Conservation (phyloP, 345 rosid genomes). For the Eucalyptus erythrocorys region DNA sequence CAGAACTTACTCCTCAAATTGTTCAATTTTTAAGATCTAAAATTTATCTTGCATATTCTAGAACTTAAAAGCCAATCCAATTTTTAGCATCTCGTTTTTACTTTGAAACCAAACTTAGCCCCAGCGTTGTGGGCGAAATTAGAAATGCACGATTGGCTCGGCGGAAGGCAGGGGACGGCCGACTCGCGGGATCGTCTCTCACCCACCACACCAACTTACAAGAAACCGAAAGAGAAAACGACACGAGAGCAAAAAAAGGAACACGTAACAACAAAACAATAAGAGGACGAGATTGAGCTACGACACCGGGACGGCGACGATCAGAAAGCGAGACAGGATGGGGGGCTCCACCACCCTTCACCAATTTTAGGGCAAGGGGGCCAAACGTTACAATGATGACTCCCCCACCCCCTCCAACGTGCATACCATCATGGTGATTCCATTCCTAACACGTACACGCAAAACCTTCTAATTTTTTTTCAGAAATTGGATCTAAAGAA, state of each 20-base stretch:
- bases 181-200: not conserved
- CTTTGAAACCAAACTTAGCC: not conserved
- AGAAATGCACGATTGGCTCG: not conserved
- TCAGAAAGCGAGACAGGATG: not conserved
- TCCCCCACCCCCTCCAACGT: not conserved
- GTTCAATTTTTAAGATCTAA: no score
- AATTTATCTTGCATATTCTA: no score
- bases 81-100: no score
- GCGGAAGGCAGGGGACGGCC: not conserved
- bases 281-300: not conserved
- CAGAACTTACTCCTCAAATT: rapidly evolving
- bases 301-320: not conserved
- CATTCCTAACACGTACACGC: not conserved
- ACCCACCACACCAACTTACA: not conserved
- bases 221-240: not conserved
- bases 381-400: not conserved
- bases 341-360: not conserved
- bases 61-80: not conserved
- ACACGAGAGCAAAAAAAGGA: not conserved
- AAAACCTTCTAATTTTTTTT: not conserved
- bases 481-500: not conserved
- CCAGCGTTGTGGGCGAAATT: rapidly evolving
- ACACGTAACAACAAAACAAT: not conserved
- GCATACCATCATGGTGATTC: not conserved
- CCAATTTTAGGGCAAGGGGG: not conserved